Conservation (phyloP, 2,329 filamentous ascomycete genomes). For the Monosporascus ibericus region DNA sequence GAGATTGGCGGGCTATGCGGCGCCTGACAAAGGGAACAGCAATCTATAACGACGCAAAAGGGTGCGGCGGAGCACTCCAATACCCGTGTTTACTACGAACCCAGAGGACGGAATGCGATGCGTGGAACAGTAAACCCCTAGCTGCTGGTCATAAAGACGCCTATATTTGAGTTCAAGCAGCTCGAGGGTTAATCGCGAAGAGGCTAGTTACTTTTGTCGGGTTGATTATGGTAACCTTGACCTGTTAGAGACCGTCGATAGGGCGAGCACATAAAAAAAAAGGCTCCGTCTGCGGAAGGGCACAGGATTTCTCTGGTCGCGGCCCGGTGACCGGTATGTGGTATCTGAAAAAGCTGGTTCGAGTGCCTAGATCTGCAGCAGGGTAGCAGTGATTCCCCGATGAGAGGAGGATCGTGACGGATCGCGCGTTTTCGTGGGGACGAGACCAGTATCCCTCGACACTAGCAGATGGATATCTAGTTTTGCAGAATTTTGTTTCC, state of each 20-base stretch:
- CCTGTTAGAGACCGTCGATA: neutral
- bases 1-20: constrained; percentile 1
- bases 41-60: neutral
- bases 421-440: neutral
- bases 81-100: neutral
- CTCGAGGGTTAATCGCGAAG: neutral
- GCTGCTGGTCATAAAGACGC: neutral
- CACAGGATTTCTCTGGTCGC: neutral
- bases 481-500: too few species aligned
- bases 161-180: neutral
- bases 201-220: neutral
- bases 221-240: neutral
- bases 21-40: neutral
- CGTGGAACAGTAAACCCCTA: neutral
- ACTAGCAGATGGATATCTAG: neutral
- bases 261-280: neutral
- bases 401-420: neutral
- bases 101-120: neutral
- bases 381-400: neutral
- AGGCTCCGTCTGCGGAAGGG: neutral
- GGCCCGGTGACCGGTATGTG: neutral
- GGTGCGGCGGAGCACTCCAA: neutral
- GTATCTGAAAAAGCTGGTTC: neutral
- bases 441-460: neutral
- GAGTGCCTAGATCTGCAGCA: neutral